phyloP scores from a whole-genome alignment of 177 flowering plant species.

The Tripterygium wilfordii region DNA sequence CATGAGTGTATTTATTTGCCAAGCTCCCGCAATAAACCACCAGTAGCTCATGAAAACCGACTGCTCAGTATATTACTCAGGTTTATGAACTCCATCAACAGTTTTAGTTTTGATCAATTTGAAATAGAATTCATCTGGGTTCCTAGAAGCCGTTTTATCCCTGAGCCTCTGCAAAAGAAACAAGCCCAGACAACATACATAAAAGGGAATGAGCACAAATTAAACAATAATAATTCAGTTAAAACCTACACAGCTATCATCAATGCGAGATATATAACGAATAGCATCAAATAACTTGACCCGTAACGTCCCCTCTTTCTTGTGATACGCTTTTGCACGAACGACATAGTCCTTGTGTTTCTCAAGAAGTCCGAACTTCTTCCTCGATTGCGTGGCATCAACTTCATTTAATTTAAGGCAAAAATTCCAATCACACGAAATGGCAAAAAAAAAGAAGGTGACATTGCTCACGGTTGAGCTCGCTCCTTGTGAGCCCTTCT shows the following conservation, averaged over 20 bases:
- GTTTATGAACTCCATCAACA: conserved; percentile 65
- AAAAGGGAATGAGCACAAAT: not conserved
- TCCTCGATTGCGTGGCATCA: conserved; percentile 40
- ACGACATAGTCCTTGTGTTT: conserved; percentile 81
- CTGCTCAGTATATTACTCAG: conserved; percentile 31
- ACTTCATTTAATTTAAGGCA: not conserved
- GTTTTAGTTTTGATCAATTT: conserved; percentile 65
- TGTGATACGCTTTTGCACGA: conserved; percentile 61
- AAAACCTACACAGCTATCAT: too few relatives aligned
- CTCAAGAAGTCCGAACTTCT: conserved; percentile 68
- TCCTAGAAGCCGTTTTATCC: conserved; percentile 76
- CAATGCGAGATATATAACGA: not conserved
- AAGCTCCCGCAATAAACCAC: conserved; percentile 37
- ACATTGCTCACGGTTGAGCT: conserved; percentile 65
- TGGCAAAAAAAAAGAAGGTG: not conserved
- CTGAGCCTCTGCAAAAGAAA: conserved; percentile 50
- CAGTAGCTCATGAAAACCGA: not conserved
- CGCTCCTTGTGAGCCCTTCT: conserved; percentile 82
- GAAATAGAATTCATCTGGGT: conserved; percentile 91
- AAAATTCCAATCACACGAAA: not conserved
- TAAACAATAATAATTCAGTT: not conserved
- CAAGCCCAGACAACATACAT: not conserved
- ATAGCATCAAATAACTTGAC: conserved; percentile 13
- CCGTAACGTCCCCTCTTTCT: conserved; percentile 53
- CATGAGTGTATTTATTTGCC: conserved; percentile 60